Conservation (phyloP, 2,329 filamentous ascomycete species). For the Alternaria dauci region DNA sequence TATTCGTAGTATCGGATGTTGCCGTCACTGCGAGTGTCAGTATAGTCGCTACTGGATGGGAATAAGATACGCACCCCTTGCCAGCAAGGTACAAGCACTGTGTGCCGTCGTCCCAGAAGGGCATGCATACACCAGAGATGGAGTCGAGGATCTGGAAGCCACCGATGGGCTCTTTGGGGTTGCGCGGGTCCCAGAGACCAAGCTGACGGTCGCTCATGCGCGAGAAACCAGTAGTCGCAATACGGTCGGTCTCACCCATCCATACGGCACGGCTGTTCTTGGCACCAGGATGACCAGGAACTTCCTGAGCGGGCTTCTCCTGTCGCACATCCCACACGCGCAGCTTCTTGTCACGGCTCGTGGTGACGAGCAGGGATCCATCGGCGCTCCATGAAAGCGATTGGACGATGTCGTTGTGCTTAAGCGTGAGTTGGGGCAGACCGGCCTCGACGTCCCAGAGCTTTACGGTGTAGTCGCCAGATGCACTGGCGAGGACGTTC, state of each 20-base stretch:
- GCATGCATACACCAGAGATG: conserved; percentile 98
- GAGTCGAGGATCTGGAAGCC: conserved; percentile 92
- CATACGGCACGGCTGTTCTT: conserved; percentile 98
- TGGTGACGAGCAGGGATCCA: conserved; percentile 86
- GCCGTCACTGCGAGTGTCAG: conserved; percentile 72
- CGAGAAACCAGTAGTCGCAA: conserved; percentile 96
- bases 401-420: conserved; percentile 91
- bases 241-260: conserved; percentile 95
- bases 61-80: conserved; percentile 75
- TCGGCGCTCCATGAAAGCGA: conserved; percentile 95
- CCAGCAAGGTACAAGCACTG: conserved; percentile 95
- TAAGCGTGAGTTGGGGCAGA: conserved; percentile 76
- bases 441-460: conserved; percentile 91
- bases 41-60: not conserved
- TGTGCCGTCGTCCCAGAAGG: conserved; percentile 98
- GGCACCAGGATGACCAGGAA: conserved; percentile 84
- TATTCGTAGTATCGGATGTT: conserved; percentile 99
- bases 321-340: conserved; percentile 97
- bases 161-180: conserved; percentile 79
- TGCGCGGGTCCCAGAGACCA: conserved; percentile 92
- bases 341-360: conserved; percentile 97
- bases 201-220: conserved; percentile 98
- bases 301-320: conserved; percentile 85
- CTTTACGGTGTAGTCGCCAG: conserved; percentile 94
- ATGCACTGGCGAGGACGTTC: conserved; percentile 93